phyloP scores from a whole-genome alignment of 2,329 filamentous ascomycete genomes.

The Colletotrichum coccodes region DNA sequence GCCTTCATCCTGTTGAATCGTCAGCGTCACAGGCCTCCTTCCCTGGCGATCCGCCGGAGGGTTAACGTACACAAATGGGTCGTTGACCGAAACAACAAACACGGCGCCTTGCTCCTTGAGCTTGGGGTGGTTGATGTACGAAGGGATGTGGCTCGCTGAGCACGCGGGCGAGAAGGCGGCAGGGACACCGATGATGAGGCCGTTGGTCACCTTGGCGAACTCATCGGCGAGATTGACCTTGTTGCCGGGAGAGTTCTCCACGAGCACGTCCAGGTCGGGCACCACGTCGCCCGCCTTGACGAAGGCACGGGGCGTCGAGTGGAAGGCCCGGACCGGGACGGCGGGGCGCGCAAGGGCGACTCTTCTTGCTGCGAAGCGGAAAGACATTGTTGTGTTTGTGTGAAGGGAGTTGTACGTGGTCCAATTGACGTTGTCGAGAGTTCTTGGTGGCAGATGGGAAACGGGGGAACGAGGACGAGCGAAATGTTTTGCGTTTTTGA shows the following conservation, averaged over 20 bases:
- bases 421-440: background rate
- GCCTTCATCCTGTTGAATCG: slow-evolving; percentile 80
- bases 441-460: background rate
- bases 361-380: slow-evolving; percentile 48
- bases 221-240: slow-evolving; percentile 88
- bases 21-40: slow-evolving; percentile 23
- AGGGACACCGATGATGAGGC: slow-evolving; percentile 86
- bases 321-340: slow-evolving; percentile 62
- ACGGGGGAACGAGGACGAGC: background rate
- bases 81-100: slow-evolving; percentile 93
- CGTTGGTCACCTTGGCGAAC: slow-evolving; percentile 72
- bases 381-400: slow-evolving; percentile 43
- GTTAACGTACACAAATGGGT: slow-evolving; percentile 85
- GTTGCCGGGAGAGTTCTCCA: slow-evolving; percentile 88
- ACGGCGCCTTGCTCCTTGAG: slow-evolving; percentile 84
- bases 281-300: slow-evolving; percentile 85
- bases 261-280: slow-evolving; percentile 80
- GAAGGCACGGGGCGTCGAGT: slow-evolving; percentile 68
- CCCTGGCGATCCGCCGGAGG: background rate
- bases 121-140: slow-evolving; percentile 83
- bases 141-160: slow-evolving; percentile 79
- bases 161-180: slow-evolving; percentile 75
- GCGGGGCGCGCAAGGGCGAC: slow-evolving; percentile 43
- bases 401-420: background rate
- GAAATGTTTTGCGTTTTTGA: background rate